Evolutionary conservation across 2,329 filamentous ascomycete genomes (phyloP), one percentile per base, ranked within the genome.

Genomic region (Verticillium isaacii): DNA sequence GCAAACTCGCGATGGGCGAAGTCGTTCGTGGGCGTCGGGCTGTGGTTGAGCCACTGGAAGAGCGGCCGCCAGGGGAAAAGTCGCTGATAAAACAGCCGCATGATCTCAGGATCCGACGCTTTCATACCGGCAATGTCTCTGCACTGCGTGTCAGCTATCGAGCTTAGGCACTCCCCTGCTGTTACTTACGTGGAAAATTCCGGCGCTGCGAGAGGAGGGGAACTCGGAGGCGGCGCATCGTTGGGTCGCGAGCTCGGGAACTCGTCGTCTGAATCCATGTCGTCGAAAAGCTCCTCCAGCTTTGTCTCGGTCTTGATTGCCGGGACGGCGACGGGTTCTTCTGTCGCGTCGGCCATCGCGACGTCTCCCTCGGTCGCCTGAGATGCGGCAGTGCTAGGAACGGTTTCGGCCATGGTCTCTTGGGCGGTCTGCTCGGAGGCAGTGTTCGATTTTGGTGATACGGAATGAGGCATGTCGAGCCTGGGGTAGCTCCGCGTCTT

Each of bases 1-100:
- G 95, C 93, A 73, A 99, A 98, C 75, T 99, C 95, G 72, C 95
- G 90, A 74, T 98, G 91, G 32, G 83, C 88, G 78, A 98, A 98
- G 76, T 98, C 93, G 66, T 88, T 89, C 5, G 90, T 89, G 0
- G 95, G 93, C 7, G 88, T 88, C 7, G 92, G 89, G 60, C 91
- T 92, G 76, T 98, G 95, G 73, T 98, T 99, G 57, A 99, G 86
- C 95, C 95, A 99, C 75, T 97, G 93, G 77, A 97, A 99, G 23
- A 98, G 87, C 64, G 92, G 90, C 63, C 93, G 88, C 82, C 96
- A 99, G 5, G 95, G 95, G 70, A 98, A 98, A 41, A 99, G 82
- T 57, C 95, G 91, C 72, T 96, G 91, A 74, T 99, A 99, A 79
- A 97, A 99, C 66, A 90, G 91, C 69, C 91, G 87, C 87, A 98